phyloP scores from a whole-genome alignment of 2,329 filamentous ascomycete genomes.

The Bipolaris zeicola region DNA sequence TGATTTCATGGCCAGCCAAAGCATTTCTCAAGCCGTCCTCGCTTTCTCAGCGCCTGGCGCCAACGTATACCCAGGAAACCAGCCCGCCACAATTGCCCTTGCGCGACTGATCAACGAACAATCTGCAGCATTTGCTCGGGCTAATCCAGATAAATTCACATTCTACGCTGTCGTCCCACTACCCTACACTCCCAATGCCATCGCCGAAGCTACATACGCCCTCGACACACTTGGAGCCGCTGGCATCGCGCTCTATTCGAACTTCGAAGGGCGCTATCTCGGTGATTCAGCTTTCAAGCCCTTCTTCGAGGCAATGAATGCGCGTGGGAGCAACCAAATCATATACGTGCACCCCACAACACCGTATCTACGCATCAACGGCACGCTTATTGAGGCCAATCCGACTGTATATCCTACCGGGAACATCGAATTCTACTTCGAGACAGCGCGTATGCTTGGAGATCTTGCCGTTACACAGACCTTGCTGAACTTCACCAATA shows the following conservation, averaged over 20 bases:
- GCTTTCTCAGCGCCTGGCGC: constrained; percentile 9
- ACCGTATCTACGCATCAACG: constrained; percentile 3
- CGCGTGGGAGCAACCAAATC: constrained; percentile 1
- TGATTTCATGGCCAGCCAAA: constrained; percentile 9
- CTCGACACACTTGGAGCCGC: constrained; percentile 5
- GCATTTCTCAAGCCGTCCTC: constrained; percentile 6
- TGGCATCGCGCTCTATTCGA: constrained; percentile 13
- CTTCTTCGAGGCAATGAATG: constrained; percentile 11
- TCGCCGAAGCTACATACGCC: constrained; percentile 5
- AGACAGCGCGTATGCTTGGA: constrained; percentile 16
- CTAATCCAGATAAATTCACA: constrained; percentile 10
- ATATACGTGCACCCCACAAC: constrained; percentile 13
- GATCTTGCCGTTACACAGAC: constrained; percentile 12
- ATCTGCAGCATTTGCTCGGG: constrained; percentile 1
- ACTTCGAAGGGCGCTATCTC: constrained; percentile 13
- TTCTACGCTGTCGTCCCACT: constrained; percentile 18
- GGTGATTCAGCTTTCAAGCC: constrained; percentile 2
- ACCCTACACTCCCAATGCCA: constrained; percentile 4
- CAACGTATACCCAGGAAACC: constrained; percentile 5
- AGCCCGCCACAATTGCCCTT: constrained; percentile 4
- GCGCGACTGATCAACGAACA: constrained; percentile 17
- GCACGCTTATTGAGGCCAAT: constrained; percentile 1
- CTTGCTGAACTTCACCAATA: constrained; percentile 10
- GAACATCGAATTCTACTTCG: constrained; percentile 19
- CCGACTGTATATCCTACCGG: constrained; percentile 6